Conservation (phyloP, 2,329 filamentous ascomycete genomes). For the Hypoxylon sp. region DNA sequence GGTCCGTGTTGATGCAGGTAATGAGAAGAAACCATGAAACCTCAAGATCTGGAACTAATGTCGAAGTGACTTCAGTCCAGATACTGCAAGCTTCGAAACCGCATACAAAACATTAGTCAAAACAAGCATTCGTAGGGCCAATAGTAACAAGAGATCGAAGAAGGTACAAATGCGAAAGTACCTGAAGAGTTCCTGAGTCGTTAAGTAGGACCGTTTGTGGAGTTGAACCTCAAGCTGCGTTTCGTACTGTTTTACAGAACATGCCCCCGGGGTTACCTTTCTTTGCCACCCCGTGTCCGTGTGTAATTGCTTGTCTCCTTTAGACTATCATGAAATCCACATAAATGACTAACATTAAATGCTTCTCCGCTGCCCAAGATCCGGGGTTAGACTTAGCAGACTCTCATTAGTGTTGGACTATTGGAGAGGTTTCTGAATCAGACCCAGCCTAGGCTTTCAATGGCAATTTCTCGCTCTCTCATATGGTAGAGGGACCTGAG, state of each 20-base stretch:
- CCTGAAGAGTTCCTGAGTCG: slow-evolving; percentile 6
- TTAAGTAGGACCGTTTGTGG: slow-evolving; percentile 19
- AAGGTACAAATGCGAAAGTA: slow-evolving; percentile 4
- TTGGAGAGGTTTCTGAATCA: slow-evolving; percentile 17
- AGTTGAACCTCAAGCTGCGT: slow-evolving; percentile 23
- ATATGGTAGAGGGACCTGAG: slow-evolving; percentile 6
- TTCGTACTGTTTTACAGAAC: slow-evolving; percentile 26
- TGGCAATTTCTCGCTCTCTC: slow-evolving; percentile 13
- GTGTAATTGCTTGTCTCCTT: slow-evolving; percentile 21
- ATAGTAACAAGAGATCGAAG: slow-evolving; percentile 8
- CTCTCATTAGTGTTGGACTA: slow-evolving; percentile 20
- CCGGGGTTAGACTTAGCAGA: slow-evolving; percentile 26
- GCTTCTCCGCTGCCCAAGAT: slow-evolving; percentile 19
- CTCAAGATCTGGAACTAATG: slow-evolving; percentile 20
- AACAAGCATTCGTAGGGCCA: slow-evolving; percentile 1
- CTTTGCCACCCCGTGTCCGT: slow-evolving; percentile 16
- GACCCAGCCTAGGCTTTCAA: slow-evolving; percentile 4
- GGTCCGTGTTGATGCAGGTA: slow-evolving; percentile 13
- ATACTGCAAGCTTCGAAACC: slow-evolving; percentile 18
- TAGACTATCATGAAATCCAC: slow-evolving; percentile 25
- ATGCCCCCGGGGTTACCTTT: slow-evolving; percentile 9
- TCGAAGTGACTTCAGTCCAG: slow-evolving; percentile 10
- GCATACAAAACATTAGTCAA: slow-evolving; percentile 21
- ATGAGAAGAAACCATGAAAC: slow-evolving; percentile 26
- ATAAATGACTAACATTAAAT: slow-evolving; percentile 6